Conservation (phyloP, 495 filamentous ascomycete species). For the Oleoguttula mirabilis region DNA sequence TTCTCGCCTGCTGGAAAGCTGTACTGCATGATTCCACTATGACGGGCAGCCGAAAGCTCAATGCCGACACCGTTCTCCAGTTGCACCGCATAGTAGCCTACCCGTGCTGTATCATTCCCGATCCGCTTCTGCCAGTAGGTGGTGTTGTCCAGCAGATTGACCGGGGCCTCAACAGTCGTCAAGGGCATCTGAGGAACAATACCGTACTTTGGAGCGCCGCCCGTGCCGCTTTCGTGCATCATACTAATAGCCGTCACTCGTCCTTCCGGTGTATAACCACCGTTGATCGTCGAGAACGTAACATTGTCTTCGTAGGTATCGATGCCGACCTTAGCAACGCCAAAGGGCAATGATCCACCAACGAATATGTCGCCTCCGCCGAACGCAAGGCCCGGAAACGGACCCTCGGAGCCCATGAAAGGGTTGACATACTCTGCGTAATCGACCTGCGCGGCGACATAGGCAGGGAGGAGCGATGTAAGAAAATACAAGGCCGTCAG, state of each 20-base stretch:
- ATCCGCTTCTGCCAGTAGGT: conserved; percentile 28
- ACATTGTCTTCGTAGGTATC: conserved; percentile 28
- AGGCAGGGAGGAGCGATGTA: not conserved
- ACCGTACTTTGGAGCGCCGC: conserved; percentile 30
- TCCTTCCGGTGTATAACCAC: conserved; percentile 27
- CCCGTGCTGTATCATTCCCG: conserved; percentile 24
- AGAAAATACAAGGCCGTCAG: not conserved
- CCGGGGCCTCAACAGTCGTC: conserved; percentile 12
- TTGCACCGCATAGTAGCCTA: conserved; percentile 26
- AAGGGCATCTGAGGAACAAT: conserved; percentile 29
- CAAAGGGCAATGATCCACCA: conserved; percentile 26
- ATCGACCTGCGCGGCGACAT: conserved; percentile 16
- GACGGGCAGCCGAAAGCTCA: conserved; percentile 22
- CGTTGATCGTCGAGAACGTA: conserved; percentile 26
- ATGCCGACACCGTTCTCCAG: conserved; percentile 25
- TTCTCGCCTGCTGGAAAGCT: conserved; percentile 20
- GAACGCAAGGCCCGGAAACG: conserved; percentile 24
- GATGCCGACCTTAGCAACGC: conserved; percentile 28
- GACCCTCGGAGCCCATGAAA: conserved; percentile 28
- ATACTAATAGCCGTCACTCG: conserved; percentile 26
- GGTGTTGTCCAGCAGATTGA: conserved; percentile 27
- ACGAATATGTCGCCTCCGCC: conserved; percentile 31
- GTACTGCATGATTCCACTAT: conserved; percentile 26
- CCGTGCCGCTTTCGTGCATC: conserved; percentile 30
- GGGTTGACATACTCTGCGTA: conserved; percentile 29